Base-by-base conservation (phyloP, 1,284 basidiomycete species). In the Phellopilus nigrolimitatus region DNA sequence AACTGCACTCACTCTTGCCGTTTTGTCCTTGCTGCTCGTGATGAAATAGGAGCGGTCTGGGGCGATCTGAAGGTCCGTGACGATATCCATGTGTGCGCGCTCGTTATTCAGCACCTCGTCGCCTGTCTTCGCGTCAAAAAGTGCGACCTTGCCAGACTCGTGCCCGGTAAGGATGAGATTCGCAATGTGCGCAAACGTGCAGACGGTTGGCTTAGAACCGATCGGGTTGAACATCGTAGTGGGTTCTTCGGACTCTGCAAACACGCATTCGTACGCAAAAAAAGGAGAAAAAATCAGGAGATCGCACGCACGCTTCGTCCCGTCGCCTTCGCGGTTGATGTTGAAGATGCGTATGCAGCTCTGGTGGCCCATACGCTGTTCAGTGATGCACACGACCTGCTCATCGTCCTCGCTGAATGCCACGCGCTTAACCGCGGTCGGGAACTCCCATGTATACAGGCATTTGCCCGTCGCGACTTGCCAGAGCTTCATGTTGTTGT, bases 1-100 rank as follows among this genome's bases (percentile, higher is more conserved):
- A 22, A 27, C 22, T 49, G 27, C 4, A 73, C 84, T 53, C 60
- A 94, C 91, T 71, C 92, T 84, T 21, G 97, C 91, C 31, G 84
- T 87, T 74, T 99, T 98, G 71, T 99, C 97, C 72, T 97, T 97
- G 70, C 88, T 91, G 62, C 89, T 90, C 2, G 97, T 99, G 66
- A 98, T 79, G 67, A 97, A 97, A 70, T 98, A 98, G 21, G 92
- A 90, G 51, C 89, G 78, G 68, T 99, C 97, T 24, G 82, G 79
- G 61, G 85, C 85, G 61, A 98, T 71, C 68, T 99, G 97, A 55
- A 99, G 72, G 69, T 99, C 97, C 28, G 95, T 97, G 49, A 97
- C 88, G 56, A 75, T 70, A 59, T 90, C 90, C 56, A 79, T 71
- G 67, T 97, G 94, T 4, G 90, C 89, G 49, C 91, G 84, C 64